A percentile compares a stretch with the other conserved stretches of the same genome.
These are phyloP conservation scores for Lachnellula hyalina DNA, from an alignment of 2,329 filamentous ascomycete genomes.

Conservation along the genomic window DNA sequence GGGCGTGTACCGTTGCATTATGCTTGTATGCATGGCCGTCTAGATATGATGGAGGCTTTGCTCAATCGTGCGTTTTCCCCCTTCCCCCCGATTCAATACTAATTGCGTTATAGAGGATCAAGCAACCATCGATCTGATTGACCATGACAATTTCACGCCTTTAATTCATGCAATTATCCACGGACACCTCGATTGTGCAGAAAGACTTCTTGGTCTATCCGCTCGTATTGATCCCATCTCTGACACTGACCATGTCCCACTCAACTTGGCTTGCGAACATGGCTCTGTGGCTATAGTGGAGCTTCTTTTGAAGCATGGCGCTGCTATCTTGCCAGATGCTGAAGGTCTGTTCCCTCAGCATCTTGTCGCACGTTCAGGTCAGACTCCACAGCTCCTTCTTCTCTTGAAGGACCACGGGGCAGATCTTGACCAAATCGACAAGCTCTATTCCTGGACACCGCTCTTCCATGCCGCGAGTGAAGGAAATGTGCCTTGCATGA, in stretches of 20 bases:
- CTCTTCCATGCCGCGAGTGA: slow-evolving; percentile 95
- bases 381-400: slow-evolving; percentile 71
- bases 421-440: slow-evolving; percentile 87
- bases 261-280: slow-evolving; percentile 93
- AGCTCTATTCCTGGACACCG: slow-evolving; percentile 95
- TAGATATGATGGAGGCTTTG: slow-evolving; percentile 75
- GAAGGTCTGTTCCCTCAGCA: slow-evolving; percentile 98
- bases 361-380: slow-evolving; percentile 83
- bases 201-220: slow-evolving; percentile 67
- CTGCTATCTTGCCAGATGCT: slow-evolving; percentile 83
- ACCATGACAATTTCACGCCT: slow-evolving; percentile 96
- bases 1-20: slow-evolving; percentile 92
- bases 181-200: slow-evolving; percentile 73
- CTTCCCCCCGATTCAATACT: slow-evolving; percentile 1
- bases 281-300: slow-evolving; percentile 81
- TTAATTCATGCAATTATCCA: slow-evolving; percentile 94
- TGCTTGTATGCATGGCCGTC: slow-evolving; percentile 86
- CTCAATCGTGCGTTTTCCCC: slow-evolving; percentile 48
- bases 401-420: slow-evolving; percentile 81
- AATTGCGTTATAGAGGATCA: slow-evolving; percentile 49
- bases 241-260: slow-evolving; percentile 84
- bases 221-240: slow-evolving; percentile 83
- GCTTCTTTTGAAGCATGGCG: slow-evolving; percentile 73
- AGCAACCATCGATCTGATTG: slow-evolving; percentile 77
- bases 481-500: slow-evolving; percentile 83